Evolutionary conservation across 2,329 filamentous ascomycete genomes (phyloP).

Genomic region (Neonectria magnoliae): DNA sequence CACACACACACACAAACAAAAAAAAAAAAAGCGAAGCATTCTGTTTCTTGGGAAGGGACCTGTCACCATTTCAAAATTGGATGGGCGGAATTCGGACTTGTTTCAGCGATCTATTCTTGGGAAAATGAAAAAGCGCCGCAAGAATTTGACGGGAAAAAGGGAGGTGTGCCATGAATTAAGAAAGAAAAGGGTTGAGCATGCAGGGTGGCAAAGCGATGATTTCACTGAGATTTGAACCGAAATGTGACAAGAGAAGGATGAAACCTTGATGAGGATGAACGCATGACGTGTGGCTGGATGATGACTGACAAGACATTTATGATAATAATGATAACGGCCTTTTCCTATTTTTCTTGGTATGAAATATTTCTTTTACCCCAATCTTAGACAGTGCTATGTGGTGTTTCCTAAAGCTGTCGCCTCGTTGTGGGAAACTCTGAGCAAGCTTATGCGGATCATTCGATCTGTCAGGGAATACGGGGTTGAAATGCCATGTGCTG

Average conservation of each 20-base stretch:
- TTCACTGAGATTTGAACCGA: conserved; percentile 22
- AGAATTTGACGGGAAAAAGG: conserved; percentile 10
- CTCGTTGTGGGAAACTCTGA: not conserved
- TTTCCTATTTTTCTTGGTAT: conserved; percentile 24
- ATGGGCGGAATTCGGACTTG: not conserved
- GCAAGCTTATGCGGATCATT: not conserved
- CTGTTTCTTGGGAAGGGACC: conserved; percentile 8
- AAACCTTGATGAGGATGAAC: conserved; percentile 27
- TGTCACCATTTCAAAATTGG: not conserved
- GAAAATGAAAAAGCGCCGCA: conserved; percentile 9
- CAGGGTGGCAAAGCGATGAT: conserved; percentile 37
- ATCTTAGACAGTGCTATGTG: not conserved
- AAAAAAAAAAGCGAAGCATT: conserved; percentile 19
- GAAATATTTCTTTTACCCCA: not conserved
- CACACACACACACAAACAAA: not conserved
- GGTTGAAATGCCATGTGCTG: not conserved
- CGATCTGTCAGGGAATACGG: not conserved
- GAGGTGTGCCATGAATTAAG: conserved; percentile 20
- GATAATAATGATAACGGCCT: conserved; percentile 42
- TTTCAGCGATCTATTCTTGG: conserved; percentile 6
- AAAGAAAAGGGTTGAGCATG: conserved; percentile 32
- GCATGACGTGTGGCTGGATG: conserved; percentile 27
- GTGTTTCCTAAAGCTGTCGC: not conserved
- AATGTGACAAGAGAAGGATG: conserved; percentile 27
- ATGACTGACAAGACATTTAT: conserved; percentile 40